Base-by-base conservation (phyloP, 2,329 filamentous ascomycete species). In the Trichoderma polysporum region DNA sequence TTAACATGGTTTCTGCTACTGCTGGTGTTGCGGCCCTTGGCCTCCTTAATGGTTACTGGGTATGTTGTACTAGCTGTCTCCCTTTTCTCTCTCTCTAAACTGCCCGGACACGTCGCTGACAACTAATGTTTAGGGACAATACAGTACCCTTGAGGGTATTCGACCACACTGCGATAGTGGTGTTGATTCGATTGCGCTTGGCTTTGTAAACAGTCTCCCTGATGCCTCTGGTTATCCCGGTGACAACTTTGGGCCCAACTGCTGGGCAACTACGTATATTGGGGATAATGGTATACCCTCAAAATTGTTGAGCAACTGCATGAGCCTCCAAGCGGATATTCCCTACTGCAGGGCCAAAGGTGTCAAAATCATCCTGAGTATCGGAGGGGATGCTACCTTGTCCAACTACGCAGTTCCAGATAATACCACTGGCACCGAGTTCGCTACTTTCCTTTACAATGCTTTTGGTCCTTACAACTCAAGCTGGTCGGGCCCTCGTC, bases 321-420 rank as follows among this genome's bases (percentile, higher is more conserved):
- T 72, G 5, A 65, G 63, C 7, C 76, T 83, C 47, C 76, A 79
- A 69, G 62, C 74, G 35, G 79, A 81, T 63, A 80, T 82, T 62
- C 71, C 76, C 29, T 77, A 78, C 71, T 83, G 81, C 73, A 78
- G 81, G 71, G 54, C 69, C 27, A 75, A 73, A 58, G 79, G 79
- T 66, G 78, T 81, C 69, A 82, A 82, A 74, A 72, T 83, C 41
- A 71, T 83, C 39, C 72, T 83, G 19, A 78, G 78, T 70, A 78
- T 82, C 33, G 80, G 80, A 8, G 80, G 81, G 27, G 73, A 72
- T 22, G 56, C 66, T 5, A 52, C 47, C 1, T 63, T 56, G 37
- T 75, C 73, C 69, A 74, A 80, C 71, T 81, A 81, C 67, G 66
- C 70, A 4, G 74, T 82, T 19, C 69, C 73, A 4, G 73, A 68